Evolutionary conservation across 805 yeast species (phyloP), one percentile per base, ranked within the genome.

Genomic region (Yarrowia phangngaensis): DNA sequence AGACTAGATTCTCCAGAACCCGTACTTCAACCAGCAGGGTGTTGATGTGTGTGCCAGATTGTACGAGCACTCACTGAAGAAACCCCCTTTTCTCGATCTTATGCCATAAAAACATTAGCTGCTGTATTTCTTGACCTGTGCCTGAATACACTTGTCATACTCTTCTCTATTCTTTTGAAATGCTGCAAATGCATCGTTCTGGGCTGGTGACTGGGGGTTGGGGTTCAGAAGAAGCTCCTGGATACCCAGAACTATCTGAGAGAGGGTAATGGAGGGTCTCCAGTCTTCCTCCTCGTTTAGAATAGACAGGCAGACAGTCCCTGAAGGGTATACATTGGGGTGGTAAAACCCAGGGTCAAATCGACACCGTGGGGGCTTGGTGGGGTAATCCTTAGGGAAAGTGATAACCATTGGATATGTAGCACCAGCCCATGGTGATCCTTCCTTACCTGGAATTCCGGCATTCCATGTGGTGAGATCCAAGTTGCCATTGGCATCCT

Each of bases 241-340:
- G 45, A 92, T 80, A 4, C 98, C 99, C 53, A 88, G 69, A 2
- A 84, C 81, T 52, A 92, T 82, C 63, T 90, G 95, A 61, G 86
- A 88, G 56, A 90, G 67, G 12, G 95, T 85, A 56, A 90, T 84
- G 7, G 96, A 95, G 1, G 99, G 98, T 61, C 95, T 78, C 99
- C 99, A 92, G 65, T 87, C 97, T 65, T 89, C 94, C 35, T 82
- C 88, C 64, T 92, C 98, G 65, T 92, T 92, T 61, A 92, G 71
- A 49, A 92, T 89, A 47, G 94, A 82, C 36, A 92, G 74, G 67
- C 99, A 92, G 27, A 92, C 82, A 1, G 97, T 92, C 1, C 99
- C 99, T 50, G 95, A 84, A 1, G 99, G 99, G 60, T 92, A 92
- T 8, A 92, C 90, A 60, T 92, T 92, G 9, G 99, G 99, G 66